Evolutionary conservation across 1,284 basidiomycete species (phyloP), one percentile per base, ranked within the genome.

Genomic region (Vanrija pseudolonga): DNA sequence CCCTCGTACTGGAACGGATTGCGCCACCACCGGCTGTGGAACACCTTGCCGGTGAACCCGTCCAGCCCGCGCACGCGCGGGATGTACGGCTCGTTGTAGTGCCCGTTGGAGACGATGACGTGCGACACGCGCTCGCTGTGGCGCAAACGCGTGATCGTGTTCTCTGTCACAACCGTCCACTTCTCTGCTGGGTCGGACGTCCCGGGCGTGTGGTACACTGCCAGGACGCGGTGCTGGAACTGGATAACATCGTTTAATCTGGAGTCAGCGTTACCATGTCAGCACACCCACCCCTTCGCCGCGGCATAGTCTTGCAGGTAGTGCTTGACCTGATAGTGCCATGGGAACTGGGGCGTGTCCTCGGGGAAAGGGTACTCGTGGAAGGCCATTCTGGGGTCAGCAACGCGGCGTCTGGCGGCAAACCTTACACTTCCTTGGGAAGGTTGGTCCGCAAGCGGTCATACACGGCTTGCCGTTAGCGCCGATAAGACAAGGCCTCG

Each of bases 1-100:
- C 62, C 66, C 41, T 73, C 19, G 52, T 63, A 67, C 15, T 63
- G 57, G 0, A 67, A 53, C 0, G 80, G 74, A 4, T 64, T 64
- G 15, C 78, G 68, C 57, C 77, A 82, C 76, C 76, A 80, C 8
- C 79, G 66, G 0, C 74, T 73, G 62, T 82, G 81, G 24, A 76
- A 19, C 6, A 81, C 60, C 38, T 68, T 32, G 5, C 79, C 78
- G 1, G 54, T 51, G 51, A 77, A 82, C 0, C 60, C 48, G 23
- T 55, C 63, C 9, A 82, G 60, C 0, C 78, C 79, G 0, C 69
- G 64, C 0, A 79, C 70, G 6, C 53, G 58, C 0, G 81, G 80
- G 12, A 82, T 71, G 54, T 68, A 78, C 0, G 78, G 77, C 49
- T 77, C 75, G 26, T 68, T 72, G 61, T 81, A 82, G 56, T 81